Evolutionary conservation across 2,329 filamentous ascomycete species (phyloP).

Genomic region (Cercospora zeae-maydis): DNA sequence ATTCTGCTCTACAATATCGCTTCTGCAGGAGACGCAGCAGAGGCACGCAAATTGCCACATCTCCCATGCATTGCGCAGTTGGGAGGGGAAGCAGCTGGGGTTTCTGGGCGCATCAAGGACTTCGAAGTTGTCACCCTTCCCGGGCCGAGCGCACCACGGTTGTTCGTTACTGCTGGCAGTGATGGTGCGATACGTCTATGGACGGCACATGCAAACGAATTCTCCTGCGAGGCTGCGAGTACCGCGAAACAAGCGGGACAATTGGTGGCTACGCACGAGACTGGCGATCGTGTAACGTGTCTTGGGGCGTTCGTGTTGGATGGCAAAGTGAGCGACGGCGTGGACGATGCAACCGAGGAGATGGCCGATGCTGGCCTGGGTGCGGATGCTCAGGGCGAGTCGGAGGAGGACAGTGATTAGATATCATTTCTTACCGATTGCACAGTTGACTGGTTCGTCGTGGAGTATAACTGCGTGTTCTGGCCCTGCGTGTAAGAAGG

Average conservation of each 20-base stretch:
- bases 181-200: slow-evolving; percentile 83
- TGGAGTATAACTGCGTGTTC: neutral
- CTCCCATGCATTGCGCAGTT: slow-evolving; percentile 63
- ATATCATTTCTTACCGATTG: neutral
- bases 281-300: slow-evolving; percentile 85
- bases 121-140: slow-evolving; percentile 62
- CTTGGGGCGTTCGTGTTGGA: slow-evolving; percentile 78
- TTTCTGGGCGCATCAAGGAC: slow-evolving; percentile 78
- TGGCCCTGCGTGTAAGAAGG: neutral
- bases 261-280: slow-evolving; percentile 75
- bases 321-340: slow-evolving; percentile 25
- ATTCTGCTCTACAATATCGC: slow-evolving; percentile 75
- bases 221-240: slow-evolving; percentile 7
- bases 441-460: neutral
- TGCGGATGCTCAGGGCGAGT: slow-evolving; percentile 6
- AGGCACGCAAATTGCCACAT: slow-evolving; percentile 31
- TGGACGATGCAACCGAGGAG: slow-evolving; percentile 17
- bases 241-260: slow-evolving; percentile 54
- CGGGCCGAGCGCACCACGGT: slow-evolving; percentile 43
- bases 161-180: slow-evolving; percentile 73
- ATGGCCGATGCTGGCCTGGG: slow-evolving; percentile 18
- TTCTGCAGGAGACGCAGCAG: slow-evolving; percentile 20
- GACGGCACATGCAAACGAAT: slow-evolving; percentile 36
- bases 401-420: slow-evolving; percentile 16
- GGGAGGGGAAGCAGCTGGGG: slow-evolving; percentile 62